Percentiles rank a stretch among this genome's conserved stretches.
Evolutionary conservation across 257 asterid species (phyloP).

Genomic region (Marsdenia floribunda): DNA sequence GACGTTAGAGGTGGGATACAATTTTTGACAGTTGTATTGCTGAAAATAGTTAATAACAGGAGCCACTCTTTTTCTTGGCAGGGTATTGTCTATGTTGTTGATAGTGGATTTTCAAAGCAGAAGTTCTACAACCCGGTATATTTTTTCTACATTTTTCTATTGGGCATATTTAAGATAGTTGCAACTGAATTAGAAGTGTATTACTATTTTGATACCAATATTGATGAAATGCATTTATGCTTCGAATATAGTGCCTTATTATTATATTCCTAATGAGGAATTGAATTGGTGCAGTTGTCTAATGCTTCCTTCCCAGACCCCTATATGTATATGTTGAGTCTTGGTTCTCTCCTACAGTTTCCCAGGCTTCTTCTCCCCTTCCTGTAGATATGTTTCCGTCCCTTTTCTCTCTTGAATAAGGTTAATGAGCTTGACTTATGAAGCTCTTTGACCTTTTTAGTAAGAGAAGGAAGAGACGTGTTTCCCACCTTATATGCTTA

Average conservation of each 20-base stretch:
- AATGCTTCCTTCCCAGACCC: background rate
- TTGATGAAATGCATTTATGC: background rate
- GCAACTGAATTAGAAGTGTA: background rate
- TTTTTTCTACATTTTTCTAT: background rate
- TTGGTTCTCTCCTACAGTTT: background rate
- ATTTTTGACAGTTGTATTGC: background rate
- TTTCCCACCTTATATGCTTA: background rate
- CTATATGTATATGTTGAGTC: too few relatives aligned
- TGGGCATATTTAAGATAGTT: background rate
- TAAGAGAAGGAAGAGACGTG: background rate
- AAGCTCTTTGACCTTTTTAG: background rate
- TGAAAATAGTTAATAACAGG: background rate
- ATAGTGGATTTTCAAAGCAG: slow-evolving; percentile 93
- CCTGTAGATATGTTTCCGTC: background rate
- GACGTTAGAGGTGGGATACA: slow-evolving; percentile 67
- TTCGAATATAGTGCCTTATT: too few relatives aligned
- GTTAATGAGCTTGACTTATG: background rate
- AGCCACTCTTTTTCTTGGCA: slow-evolving; percentile 25
- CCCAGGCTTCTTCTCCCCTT: background rate
- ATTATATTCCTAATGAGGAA: background rate
- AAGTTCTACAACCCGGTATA: slow-evolving; percentile 86
- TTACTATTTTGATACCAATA: background rate
- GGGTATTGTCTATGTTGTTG: slow-evolving; percentile 94
- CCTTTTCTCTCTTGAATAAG: background rate
- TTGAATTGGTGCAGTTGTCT: background rate